Base-by-base conservation (phyloP, 2,329 filamentous ascomycete species). In the Coniochaeta sp. region DNA sequence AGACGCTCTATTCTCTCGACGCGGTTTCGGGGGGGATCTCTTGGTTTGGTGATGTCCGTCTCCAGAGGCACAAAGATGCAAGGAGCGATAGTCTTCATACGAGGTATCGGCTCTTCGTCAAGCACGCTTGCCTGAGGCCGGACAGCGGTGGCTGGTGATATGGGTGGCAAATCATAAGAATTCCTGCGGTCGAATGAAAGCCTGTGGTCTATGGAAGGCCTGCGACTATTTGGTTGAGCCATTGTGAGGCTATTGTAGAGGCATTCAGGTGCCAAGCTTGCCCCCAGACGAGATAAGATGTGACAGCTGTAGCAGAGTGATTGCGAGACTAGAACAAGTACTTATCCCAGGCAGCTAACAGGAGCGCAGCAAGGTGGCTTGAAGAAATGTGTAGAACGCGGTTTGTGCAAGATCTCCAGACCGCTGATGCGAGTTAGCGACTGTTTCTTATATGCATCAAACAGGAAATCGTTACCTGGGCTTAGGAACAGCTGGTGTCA, bases 61-160 rank as follows among this genome's bases (percentile, higher is more conserved):
- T 63, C 66, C 28, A 74, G 60, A 0, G 73, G 74, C 1, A 74
- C 69, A 57, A 76, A 75, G 24, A 73, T 71, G 43, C 67, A 67
- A 0, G 71, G 69, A 1, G 66, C 63, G 9, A 70, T 64, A 60
- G 64, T 69, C 8, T 56, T 63, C 40, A 75, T 67, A 1, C 62
- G 66, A 0, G 68, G 68, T 34, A 72, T 69, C 12, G 62, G 61
- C n/a, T 67, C 64, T 57, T 57, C 54, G 12, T 2, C 54, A 22
- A 52, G 47, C 47, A 52, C 47, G 24, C 47, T 52, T 52, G 47
- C 24, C 47, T n/a, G 47, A 17, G 47, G 26, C 14, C 22, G 47
- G 47, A 52, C 47, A n/a, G 28, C 22, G 6, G 47, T n/a, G 26
- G 47, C 22, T 8, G 47, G 24, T n/a, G 47, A 52, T 17, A 8